A percentile compares a stretch with the other conserved stretches of the same genome.
phyloP scores from a whole-genome alignment of 1,284 basidiomycete species.

The Apiotrichum gamsii region DNA sequence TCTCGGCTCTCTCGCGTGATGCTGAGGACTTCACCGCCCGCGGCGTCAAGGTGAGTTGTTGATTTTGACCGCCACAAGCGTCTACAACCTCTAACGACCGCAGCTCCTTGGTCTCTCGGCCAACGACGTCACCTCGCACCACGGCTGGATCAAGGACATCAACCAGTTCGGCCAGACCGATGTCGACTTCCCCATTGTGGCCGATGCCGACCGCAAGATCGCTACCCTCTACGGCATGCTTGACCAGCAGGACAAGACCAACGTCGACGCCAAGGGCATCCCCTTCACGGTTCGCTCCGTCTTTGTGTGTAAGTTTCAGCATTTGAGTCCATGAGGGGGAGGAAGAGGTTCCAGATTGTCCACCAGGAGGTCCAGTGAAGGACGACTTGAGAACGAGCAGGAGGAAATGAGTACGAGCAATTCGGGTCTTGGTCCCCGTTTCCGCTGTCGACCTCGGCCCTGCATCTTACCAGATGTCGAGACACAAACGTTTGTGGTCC shows the following conservation, averaged over 20 bases:
- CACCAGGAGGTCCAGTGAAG: too few relatives aligned
- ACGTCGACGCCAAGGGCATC: slow-evolving; percentile 79
- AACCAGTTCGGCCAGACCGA: slow-evolving; percentile 64
- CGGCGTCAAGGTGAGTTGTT: slow-evolving; percentile 63
- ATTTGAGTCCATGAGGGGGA: too few relatives aligned
- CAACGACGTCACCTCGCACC: slow-evolving; percentile 79
- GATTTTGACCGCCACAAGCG: background rate
- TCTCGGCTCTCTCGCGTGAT: slow-evolving; percentile 86
- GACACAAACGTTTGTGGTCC: too few relatives aligned
- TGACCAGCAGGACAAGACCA: slow-evolving; percentile 79
- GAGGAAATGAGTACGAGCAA: too few relatives aligned
- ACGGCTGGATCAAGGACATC: slow-evolving; percentile 88
- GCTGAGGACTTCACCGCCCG: slow-evolving; percentile 78
- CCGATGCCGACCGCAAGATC: slow-evolving; percentile 80
- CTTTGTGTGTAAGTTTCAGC: slow-evolving; percentile 68
- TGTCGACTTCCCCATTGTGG: slow-evolving; percentile 92
- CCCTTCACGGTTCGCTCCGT: slow-evolving; percentile 82
- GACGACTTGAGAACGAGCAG: too few relatives aligned
- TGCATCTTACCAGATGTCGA: too few relatives aligned
- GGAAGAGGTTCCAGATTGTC: too few relatives aligned
- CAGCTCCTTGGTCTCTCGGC: slow-evolving; percentile 84
- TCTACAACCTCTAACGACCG: background rate
- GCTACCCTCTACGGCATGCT: slow-evolving; percentile 72
- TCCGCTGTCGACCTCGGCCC: too few relatives aligned
- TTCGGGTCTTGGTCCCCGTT: too few relatives aligned